Evolutionary conservation across 257 asterid genomes (phyloP).

Genomic region (Marsdenia floribunda): DNA sequence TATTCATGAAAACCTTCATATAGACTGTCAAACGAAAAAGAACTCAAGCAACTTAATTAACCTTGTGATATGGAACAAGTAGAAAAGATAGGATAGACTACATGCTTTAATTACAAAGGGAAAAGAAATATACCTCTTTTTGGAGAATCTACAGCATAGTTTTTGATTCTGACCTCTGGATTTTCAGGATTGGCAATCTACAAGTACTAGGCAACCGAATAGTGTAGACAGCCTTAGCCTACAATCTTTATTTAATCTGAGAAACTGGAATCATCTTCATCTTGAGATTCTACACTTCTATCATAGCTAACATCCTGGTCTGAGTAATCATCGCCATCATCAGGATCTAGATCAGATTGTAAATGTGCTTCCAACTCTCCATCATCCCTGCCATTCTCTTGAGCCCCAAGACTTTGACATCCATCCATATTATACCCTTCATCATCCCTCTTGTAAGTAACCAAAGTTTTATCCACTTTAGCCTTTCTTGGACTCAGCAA

Average conservation of each 20-base stretch:
- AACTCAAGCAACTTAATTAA: neutral
- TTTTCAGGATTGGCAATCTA: neutral
- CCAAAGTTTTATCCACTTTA: constrained; percentile 40
- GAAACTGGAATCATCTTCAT: neutral
- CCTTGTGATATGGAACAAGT: neutral
- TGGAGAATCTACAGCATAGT: neutral
- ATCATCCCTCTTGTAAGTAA: constrained; percentile 37
- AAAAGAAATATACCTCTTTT: neutral
- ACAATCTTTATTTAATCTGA: constrained; percentile 2
- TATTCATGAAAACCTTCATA: neutral
- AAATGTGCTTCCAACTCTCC: constrained; percentile 22
- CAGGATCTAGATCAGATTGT: constrained; percentile 24
- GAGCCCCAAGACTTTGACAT: constrained; percentile 16
- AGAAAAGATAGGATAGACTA: neutral
- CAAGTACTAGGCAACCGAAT: neutral
- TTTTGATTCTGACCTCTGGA: neutral
- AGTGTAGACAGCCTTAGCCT: neutral
- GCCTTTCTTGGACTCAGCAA: constrained; percentile 71
- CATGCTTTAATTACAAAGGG: neutral
- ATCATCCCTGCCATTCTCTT: constrained; percentile 14
- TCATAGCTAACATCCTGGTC: constrained; percentile 26
- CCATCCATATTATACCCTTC: constrained; percentile 32
- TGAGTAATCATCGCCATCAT: constrained; percentile 24
- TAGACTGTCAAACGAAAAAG: neutral
- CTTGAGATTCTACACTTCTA: constrained; percentile 1